Base-by-base conservation (phyloP, 129 eudicot species). In the Helianthus tuberosus region DNA sequence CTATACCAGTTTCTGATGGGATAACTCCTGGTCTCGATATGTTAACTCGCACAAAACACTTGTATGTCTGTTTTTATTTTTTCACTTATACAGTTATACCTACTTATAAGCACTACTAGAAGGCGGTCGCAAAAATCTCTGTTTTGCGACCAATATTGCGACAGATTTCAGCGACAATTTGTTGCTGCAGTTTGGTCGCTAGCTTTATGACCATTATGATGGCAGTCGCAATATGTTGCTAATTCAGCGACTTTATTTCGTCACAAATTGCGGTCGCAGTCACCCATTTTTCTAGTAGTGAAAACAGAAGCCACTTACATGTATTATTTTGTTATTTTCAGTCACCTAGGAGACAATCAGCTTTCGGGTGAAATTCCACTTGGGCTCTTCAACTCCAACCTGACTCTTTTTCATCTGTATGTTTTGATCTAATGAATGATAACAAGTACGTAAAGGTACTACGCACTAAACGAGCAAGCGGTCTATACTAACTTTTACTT, bases 331-430 rank as follows among this genome's bases (percentile, higher is more conserved):
- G 11, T 36, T 71, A 74, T 32, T 3, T 59, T 80, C 77, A 90
- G 96, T 80, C 96, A 90, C 70, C 64, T 90, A 20, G 91, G 91
- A 54, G 85, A 68, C 62, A 90, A 90, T 76, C 85, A 78, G 70
- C 87, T 90, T 59, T 85, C 93, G 5, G 96, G 96, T 49, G 70
- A 60, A 48, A 80, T 90, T 64, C 93, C 93, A 64, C 17, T 77
- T 35, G 25, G 46, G 54, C 80, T 90, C 39, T 90, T 89, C 75
- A 71, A 58, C 75, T 72, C 89, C 12, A 69, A 82, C 25, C 57
- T 86, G 96, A 68, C 66, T 47, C 83, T 89, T 54, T 53, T 64
- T 32, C 96, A 89, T 78, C 73, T 87, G 96, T 89, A 87, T 72
- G 96, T 75, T 11, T 61, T 41, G 2, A 61, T 61, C 58, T 52